These are phyloP conservation scores for Rhododendron ferrugineum DNA, from an alignment of 148 eudicot species.

Conservation along the genomic window DNA sequence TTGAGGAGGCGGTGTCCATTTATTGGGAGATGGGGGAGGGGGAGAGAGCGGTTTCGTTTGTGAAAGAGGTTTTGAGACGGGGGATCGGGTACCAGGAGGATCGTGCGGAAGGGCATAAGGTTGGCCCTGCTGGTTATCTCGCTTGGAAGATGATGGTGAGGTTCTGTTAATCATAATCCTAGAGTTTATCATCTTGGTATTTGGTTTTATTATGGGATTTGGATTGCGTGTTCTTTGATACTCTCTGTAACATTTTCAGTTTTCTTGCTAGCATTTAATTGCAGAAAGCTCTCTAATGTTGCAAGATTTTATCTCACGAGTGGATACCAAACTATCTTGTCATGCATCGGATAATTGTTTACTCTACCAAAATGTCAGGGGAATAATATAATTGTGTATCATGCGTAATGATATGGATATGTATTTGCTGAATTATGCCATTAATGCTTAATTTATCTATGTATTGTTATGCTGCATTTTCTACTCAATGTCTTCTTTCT, in stretches of 20 bases:
- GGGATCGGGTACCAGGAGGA: conserved; percentile 40
- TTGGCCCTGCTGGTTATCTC: conserved; percentile 87
- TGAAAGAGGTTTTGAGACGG: conserved; percentile 61
- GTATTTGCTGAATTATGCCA: background rate
- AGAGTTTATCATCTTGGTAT: background rate
- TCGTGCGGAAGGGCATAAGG: conserved; percentile 43
- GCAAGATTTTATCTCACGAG: background rate
- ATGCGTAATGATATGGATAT: background rate
- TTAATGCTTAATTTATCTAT: background rate
- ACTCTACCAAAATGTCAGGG: background rate
- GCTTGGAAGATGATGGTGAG: conserved; percentile 98
- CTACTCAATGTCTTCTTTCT: background rate
- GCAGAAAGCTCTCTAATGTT: background rate
- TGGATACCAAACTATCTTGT: conserved; percentile 1
- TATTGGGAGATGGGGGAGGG: conserved; percentile 66
- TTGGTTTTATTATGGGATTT: background rate
- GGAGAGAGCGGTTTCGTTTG: conserved; percentile 53
- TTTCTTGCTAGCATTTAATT: background rate
- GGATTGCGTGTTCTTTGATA: background rate
- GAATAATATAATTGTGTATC: background rate
- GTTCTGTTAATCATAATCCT: conserved; percentile 2
- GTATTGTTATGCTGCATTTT: background rate
- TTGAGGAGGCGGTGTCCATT: conserved; percentile 83
- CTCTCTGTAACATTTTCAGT: background rate
- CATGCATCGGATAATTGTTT: background rate